Evolutionary conservation across 2,329 filamentous ascomycete species (phyloP).

Genomic region (Apiospora rasikravindrae): DNA sequence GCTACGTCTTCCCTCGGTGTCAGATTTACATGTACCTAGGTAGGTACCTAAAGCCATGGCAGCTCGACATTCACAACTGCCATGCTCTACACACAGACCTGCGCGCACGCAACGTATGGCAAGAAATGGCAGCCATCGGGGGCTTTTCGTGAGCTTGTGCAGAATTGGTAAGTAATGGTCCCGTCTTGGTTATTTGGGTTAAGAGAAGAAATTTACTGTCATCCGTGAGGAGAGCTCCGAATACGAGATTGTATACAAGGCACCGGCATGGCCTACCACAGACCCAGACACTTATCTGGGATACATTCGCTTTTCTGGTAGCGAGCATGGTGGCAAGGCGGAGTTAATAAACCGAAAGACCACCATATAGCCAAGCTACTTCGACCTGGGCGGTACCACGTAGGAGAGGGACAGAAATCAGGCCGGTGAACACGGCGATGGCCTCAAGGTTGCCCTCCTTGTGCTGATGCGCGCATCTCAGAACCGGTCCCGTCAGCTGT

Average conservation of each 20-base stretch:
- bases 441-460: neutral
- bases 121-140: slow-evolving; percentile 27
- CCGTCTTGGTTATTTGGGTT: neutral
- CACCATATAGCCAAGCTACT: neutral
- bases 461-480: neutral
- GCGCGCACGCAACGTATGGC: neutral
- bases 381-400: neutral
- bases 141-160: slow-evolving; percentile 41
- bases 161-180: slow-evolving; percentile 36
- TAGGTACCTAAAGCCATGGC: too few relatives aligned
- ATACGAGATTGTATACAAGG: neutral
- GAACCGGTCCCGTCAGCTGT: neutral
- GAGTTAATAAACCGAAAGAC: neutral
- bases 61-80: neutral
- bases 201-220: neutral
- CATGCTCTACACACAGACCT: neutral
- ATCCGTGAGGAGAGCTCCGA: neutral
- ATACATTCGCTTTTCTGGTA: neutral
- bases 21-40: too few relatives aligned
- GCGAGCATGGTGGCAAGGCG: neutral
- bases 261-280: neutral
- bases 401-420: neutral
- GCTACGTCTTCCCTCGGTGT: neutral
- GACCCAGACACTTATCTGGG: neutral
- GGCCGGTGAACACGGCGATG: neutral